These are phyloP conservation scores for Pholiota molesta DNA, from an alignment of 768 basidiomycete species.

Conservation along the genomic window DNA sequence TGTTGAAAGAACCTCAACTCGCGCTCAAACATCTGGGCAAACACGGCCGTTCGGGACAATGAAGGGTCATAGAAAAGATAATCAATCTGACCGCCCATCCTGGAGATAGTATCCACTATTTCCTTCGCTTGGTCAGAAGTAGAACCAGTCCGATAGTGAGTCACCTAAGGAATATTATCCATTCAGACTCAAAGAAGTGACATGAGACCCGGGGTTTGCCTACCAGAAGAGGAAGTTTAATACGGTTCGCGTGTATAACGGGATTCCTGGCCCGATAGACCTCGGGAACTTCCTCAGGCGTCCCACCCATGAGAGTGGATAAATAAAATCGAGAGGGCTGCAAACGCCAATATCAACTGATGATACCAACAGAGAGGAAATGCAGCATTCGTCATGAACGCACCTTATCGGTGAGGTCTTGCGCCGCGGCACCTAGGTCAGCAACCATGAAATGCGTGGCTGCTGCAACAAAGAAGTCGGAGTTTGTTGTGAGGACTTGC, in stretches of 20 bases:
- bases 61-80: slow-evolving; percentile 6
- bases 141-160: not conserved
- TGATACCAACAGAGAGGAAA: not conserved
- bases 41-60: not conserved
- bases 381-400: not conserved
- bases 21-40: not conserved
- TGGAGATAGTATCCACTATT: slow-evolving; percentile 3
- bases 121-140: slow-evolving; percentile 2
- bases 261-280: slow-evolving; percentile 5
- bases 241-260: slow-evolving; percentile 4
- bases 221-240: slow-evolving; percentile 5
- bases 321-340: slow-evolving; percentile 6
- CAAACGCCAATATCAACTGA: not conserved
- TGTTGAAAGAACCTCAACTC: slow-evolving; percentile 2
- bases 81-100: not conserved
- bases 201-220: not conserved
- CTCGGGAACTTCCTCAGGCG: slow-evolving; percentile 7
- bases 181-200: not conserved
- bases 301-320: slow-evolving; percentile 7
- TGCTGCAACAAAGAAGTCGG: not conserved
- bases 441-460: slow-evolving; percentile 4
- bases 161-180: not conserved
- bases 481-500: not conserved
- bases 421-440: not conserved
- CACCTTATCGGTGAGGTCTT: slow-evolving; percentile 8